Percentiles rank a stretch among this genome's conserved stretches.
Conservation (phyloP, 78 protist species). For the Planoprotostelium fungivorum region DNA sequence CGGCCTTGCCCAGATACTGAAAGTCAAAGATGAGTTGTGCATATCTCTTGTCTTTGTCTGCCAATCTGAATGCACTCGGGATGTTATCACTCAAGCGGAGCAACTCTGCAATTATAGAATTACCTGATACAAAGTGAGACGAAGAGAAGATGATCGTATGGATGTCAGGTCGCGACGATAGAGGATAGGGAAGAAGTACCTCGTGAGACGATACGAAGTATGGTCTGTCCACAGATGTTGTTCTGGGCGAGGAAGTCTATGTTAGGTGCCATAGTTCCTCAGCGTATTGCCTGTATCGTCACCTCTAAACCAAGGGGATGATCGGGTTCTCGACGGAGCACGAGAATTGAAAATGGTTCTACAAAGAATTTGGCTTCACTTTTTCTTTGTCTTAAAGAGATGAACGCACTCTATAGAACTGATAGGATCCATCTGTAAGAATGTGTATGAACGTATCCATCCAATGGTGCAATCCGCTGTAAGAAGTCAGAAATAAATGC, state of each 20-base stretch:
- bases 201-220: constrained; percentile 51
- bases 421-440: too few relatives aligned
- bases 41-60: constrained; percentile 48
- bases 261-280: too few relatives aligned
- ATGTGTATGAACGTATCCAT: too few relatives aligned
- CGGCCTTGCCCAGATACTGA: constrained; percentile 67
- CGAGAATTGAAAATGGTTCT: too few relatives aligned
- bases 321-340: too few relatives aligned
- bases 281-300: too few relatives aligned
- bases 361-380: too few relatives aligned
- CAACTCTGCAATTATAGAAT: constrained; percentile 68
- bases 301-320: too few relatives aligned
- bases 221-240: constrained; percentile 61
- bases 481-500: too few relatives aligned
- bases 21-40: constrained; percentile 78
- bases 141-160: not conserved
- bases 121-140: not conserved
- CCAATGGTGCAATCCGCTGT: too few relatives aligned
- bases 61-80: constrained; percentile 38
- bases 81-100: constrained; percentile 41
- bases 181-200: constrained; percentile 38
- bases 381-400: too few relatives aligned
- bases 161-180: not conserved
- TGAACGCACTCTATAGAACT: too few relatives aligned
- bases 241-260: constrained; percentile 45